These are phyloP conservation scores for Lentinula edodes DNA, from an alignment of 768 basidiomycete genomes.

Conservation along the genomic window DNA sequence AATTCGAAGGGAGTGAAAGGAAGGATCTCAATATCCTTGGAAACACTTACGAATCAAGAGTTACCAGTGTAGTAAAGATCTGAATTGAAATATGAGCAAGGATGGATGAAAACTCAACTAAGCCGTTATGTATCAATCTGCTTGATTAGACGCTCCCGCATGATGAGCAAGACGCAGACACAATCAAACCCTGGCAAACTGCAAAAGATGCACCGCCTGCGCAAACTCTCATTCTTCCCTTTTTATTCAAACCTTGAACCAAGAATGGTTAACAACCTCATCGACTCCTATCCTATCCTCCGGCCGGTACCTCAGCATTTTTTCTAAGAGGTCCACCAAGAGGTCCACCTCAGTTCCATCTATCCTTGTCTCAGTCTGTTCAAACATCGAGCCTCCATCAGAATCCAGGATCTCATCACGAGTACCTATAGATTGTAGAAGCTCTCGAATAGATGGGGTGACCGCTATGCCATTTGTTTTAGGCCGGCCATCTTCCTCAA, in stretches of 20 bases:
- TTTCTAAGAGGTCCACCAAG: constrained; percentile 31
- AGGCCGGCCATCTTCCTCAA: constrained; percentile 26
- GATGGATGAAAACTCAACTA: no score
- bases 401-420: constrained; percentile 17
- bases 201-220: no score
- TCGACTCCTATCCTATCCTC: constrained; percentile 32
- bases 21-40: no score
- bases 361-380: constrained; percentile 16
- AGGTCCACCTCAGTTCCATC: constrained; percentile 26
- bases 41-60: no score
- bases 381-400: constrained; percentile 27
- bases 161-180: no score
- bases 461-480: constrained; percentile 16
- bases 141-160: no score
- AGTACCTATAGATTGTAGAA: constrained; percentile 23
- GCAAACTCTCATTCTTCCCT: no score
- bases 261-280: constrained; percentile 29
- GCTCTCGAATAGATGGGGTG: constrained; percentile 21
- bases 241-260: constrained; percentile 1
- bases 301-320: constrained; percentile 35
- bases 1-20: no score
- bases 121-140: no score
- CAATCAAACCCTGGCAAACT: no score
- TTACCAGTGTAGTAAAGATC: no score
- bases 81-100: no score